Evolutionary conservation across 106 monocot species (phyloP), one percentile per base, ranked within the genome.

Genomic region (Acorus calamus): DNA sequence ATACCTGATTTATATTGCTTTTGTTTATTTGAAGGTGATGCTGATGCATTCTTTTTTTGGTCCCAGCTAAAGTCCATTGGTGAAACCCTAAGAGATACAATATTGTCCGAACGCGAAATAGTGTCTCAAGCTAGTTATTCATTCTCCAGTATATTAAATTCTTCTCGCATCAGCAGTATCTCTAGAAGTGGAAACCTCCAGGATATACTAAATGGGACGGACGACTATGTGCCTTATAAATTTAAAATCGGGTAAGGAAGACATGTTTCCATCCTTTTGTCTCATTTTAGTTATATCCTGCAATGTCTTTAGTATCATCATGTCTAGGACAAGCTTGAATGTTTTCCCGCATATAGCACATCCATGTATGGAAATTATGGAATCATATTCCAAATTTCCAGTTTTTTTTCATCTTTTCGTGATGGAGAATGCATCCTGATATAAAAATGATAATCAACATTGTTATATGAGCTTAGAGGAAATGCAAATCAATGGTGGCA

Each of bases 241-340:
- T 87, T 87, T 58, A 65, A 87, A 59, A 73, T 80, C 58, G 74
- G 80, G 87, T 87, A 66, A 64, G 65, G 11, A 52, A n/a, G 14
- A 11, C 46, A 8, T 3, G 14, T 7, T 42, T 41, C 42, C 14
- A 28, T 2, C 14, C 3, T 42, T 4, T 58, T 4, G 8, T 58
- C 14, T 6, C 58, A 28, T 28, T 28, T 28, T 5, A 7, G 8
- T 58, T 41, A 58, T 58, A 7, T 41, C 14, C 14, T 28, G 14
- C 8, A 42, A 3, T 11, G 42, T 58, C 8, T 3, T 42, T 42
- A 3, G 58, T 42, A 42, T 58, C n/a, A 42, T 28, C 42, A 41
- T 14, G 4, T 58, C 41, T 14, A 7, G n/a, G 4, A 14, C 42
- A 41, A 4, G 8, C 28, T 7, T 58, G 14, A 14, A 41, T 4